Percentiles rank a stretch among this genome's conserved stretches.
Evolutionary conservation across 352 stramenopile species (phyloP).

Genomic region (Paralagenidium karlingii): DNA sequence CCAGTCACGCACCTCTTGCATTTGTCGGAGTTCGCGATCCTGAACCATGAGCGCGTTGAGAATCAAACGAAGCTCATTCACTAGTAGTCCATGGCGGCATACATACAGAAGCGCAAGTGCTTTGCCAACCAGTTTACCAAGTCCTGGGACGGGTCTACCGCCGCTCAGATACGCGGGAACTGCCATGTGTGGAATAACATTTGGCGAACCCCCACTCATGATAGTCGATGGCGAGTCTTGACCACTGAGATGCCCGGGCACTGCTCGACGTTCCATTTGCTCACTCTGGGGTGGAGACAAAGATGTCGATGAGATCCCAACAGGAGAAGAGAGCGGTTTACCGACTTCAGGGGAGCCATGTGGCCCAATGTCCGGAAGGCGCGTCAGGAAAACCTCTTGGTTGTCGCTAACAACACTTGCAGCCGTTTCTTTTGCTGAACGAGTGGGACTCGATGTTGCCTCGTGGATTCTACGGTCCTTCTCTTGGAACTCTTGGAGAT

Average conservation of each 20-base stretch:
- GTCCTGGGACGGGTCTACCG: constrained; percentile 26
- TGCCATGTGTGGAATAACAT: constrained; percentile 5
- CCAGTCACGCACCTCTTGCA: constrained; percentile 1
- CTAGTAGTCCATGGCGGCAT: constrained; percentile 74
- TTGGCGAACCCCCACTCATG: neutral
- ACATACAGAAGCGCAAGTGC: constrained; percentile 83
- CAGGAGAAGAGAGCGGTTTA: too few relatives aligned
- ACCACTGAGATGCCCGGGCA: constrained; percentile 1
- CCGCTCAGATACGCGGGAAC: constrained; percentile 50
- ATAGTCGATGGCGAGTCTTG: neutral
- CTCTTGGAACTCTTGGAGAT: too few relatives aligned
- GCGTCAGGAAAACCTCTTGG: too few relatives aligned
- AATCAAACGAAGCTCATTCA: constrained; percentile 79
- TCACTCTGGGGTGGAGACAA: too few relatives aligned
- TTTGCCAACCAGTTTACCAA: constrained; percentile 63
- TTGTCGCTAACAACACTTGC: too few relatives aligned
- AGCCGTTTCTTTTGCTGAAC: too few relatives aligned
- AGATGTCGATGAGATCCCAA: too few relatives aligned
- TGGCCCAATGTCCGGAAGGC: too few relatives aligned
- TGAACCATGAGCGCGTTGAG: constrained; percentile 46
- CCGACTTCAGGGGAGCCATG: too few relatives aligned
- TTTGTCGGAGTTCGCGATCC: constrained; percentile 8
- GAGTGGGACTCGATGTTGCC: too few relatives aligned
- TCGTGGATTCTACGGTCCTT: too few relatives aligned
- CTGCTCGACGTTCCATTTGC: neutral